phyloP scores from a whole-genome alignment of 1,139 yeast species.

The Starmera stellimalicola region DNA sequence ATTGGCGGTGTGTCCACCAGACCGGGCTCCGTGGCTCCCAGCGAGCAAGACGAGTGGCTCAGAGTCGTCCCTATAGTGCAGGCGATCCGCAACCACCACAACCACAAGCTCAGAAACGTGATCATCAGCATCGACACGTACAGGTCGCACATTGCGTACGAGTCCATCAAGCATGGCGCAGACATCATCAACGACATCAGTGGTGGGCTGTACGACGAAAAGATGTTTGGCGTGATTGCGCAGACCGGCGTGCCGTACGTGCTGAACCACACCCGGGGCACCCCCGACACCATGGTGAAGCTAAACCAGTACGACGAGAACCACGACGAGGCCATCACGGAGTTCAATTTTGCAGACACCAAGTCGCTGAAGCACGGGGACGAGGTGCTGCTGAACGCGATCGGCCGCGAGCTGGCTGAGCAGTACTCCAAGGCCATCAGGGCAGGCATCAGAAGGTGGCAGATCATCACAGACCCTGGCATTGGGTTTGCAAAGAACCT shows the following conservation, averaged over 20 bases:
- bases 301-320: conserved; percentile 46
- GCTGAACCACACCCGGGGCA: conserved; percentile 80
- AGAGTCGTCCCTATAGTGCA: conserved; percentile 66
- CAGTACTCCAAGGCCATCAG: conserved; percentile 48
- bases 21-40: conserved; percentile 63
- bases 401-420: conserved; percentile 55
- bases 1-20: conserved; percentile 92
- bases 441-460: conserved; percentile 79
- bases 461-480: conserved; percentile 87
- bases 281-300: conserved; percentile 61
- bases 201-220: conserved; percentile 64
- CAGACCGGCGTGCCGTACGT: conserved; percentile 67
- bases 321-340: conserved; percentile 31
- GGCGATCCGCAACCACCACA: conserved; percentile 41
- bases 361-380: conserved; percentile 27
- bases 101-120: conserved; percentile 30
- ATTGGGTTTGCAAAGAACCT: conserved; percentile 82
- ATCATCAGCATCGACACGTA: conserved; percentile 80
- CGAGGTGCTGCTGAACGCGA: conserved; percentile 29
- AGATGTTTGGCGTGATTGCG: conserved; percentile 61
- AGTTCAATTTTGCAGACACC: conserved; percentile 21
- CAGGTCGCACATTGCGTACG: conserved; percentile 63
- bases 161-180: conserved; percentile 67
- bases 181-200: conserved; percentile 88
- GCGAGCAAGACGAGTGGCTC: conserved; percentile 45